Conservation (phyloP, 1,284 basidiomycete genomes). For the Ustilago curta region DNA sequence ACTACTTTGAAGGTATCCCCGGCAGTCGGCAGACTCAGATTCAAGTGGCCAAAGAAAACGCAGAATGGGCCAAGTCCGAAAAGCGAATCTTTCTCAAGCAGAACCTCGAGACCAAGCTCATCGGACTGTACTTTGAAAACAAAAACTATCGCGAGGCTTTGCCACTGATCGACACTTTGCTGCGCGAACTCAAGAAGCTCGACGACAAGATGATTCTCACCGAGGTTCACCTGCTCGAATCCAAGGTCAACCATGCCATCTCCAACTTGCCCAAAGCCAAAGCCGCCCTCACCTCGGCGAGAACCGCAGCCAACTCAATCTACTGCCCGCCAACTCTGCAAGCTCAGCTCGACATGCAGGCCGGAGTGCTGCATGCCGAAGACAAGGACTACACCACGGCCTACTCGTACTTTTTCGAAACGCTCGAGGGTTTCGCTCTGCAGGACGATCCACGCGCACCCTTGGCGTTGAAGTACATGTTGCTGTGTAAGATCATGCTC, state of each 20-base stretch:
- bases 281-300: constrained; percentile 88
- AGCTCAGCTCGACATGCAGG: constrained; percentile 90
- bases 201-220: constrained; percentile 99
- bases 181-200: constrained; percentile 89
- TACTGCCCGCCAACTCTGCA: constrained; percentile 96
- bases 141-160: constrained; percentile 84
- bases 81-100: constrained; percentile 96
- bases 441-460: constrained; percentile 75
- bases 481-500: constrained; percentile 97
- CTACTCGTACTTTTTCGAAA: constrained; percentile 98
- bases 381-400: constrained; percentile 97
- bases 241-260: constrained; percentile 87
- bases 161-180: constrained; percentile 82
- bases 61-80: constrained; percentile 90
- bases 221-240: constrained; percentile 94
- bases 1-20: constrained; percentile 84
- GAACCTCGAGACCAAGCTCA: constrained; percentile 89
- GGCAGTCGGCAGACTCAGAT: constrained; percentile 84
- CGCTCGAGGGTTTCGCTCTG: constrained; percentile 87
- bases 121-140: constrained; percentile 83
- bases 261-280: constrained; percentile 95
- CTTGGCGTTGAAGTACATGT: constrained; percentile 95
- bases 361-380: constrained; percentile 91
- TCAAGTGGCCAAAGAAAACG: constrained; percentile 86
- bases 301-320: constrained; percentile 95